phyloP scores from a whole-genome alignment of 2,329 filamentous ascomycete species.

The Ophiostoma australiae region DNA sequence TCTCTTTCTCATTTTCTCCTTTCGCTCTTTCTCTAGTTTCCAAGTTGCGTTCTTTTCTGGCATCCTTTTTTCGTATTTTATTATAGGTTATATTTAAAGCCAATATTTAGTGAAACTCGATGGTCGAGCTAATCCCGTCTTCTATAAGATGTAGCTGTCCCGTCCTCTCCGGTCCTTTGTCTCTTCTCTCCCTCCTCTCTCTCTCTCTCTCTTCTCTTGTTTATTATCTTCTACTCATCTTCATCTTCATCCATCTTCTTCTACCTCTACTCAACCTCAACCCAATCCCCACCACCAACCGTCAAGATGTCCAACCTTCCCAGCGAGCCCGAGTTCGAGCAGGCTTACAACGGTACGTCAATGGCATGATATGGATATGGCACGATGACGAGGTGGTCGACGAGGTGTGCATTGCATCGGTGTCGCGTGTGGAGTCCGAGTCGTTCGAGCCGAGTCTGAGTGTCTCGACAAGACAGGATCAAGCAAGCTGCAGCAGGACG shows the following conservation, averaged over 20 bases:
- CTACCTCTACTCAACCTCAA: background rate
- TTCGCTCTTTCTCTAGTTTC: background rate
- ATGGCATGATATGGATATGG: background rate
- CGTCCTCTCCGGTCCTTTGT: constrained; percentile 6
- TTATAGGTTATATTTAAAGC: background rate
- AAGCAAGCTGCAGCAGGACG: background rate
- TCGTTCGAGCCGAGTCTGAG: background rate
- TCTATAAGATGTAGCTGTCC: constrained; percentile 7
- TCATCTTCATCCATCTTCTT: background rate
- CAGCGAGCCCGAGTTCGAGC: constrained; percentile 93
- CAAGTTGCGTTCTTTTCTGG: constrained; percentile 16
- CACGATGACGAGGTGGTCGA: no score
- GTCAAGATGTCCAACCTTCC: constrained; percentile 74
- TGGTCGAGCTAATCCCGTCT: background rate
- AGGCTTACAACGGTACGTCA: constrained; percentile 84
- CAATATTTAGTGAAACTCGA: background rate
- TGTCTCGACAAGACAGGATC: background rate
- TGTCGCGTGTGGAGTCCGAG: background rate
- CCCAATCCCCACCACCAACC: background rate
- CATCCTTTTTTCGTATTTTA: background rate
- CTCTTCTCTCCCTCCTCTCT: background rate
- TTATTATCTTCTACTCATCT: background rate
- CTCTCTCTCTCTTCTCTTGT: background rate
- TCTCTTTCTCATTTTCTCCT: no score
- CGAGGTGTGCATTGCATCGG: no score